Conservation (phyloP, 192 early-diverging fungal genomes). For the Mortierella hygrophila region DNA sequence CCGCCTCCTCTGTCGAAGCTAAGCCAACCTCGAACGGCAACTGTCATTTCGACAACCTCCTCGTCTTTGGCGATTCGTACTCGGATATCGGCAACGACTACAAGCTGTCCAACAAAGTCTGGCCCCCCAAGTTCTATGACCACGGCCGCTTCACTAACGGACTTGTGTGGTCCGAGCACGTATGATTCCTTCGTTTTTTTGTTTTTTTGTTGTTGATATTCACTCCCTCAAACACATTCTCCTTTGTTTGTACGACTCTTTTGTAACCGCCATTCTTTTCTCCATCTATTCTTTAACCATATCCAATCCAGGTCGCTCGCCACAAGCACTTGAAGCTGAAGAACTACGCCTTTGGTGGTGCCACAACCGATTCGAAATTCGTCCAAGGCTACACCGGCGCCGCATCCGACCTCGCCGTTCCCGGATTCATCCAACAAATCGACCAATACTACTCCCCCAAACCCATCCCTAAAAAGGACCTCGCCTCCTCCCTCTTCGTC, state of each 20-base stretch:
- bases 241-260: not conserved
- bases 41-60: slow-evolving; percentile 50
- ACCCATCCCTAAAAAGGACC: not conserved
- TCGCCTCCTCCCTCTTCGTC: slow-evolving; percentile 13
- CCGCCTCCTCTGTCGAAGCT: not conserved
- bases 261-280: not conserved
- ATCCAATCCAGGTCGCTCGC: slow-evolving; percentile 7
- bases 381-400: slow-evolving; percentile 44
- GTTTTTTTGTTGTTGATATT: not conserved
- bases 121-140: slow-evolving; percentile 27
- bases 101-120: slow-evolving; percentile 27
- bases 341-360: slow-evolving; percentile 59
- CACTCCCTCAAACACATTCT: no score
- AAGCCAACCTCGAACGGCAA: not conserved
- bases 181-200: slow-evolving; percentile 3
- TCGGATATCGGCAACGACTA: slow-evolving; percentile 62
- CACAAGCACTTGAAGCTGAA: slow-evolving; percentile 24
- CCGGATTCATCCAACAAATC: slow-evolving; percentile 47
- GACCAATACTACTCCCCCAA: not conserved
- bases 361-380: slow-evolving; percentile 44
- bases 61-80: slow-evolving; percentile 70
- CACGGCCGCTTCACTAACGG: slow-evolving; percentile 65
- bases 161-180: slow-evolving; percentile 59
- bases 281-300: not conserved
- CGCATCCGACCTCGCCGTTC: slow-evolving; percentile 23